Conservation (phyloP, 129 eudicot genomes). For the Tanacetum coccineum region DNA sequence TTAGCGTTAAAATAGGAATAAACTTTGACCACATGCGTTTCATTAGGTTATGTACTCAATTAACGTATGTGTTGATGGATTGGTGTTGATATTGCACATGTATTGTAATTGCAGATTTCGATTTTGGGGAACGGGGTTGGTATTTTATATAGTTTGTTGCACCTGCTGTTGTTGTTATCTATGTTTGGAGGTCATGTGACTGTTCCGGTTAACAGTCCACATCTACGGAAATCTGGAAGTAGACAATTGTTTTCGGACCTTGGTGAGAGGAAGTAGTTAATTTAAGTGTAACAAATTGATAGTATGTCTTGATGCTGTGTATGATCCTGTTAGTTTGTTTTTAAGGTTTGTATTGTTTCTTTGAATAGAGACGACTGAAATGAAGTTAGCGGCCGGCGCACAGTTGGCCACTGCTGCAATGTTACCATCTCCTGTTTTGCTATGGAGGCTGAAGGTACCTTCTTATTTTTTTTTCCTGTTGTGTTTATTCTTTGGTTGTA, state of each 20-base stretch:
- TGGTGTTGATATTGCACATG: conserved; percentile 11
- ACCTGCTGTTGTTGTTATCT: too few species aligned
- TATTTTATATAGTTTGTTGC: too few species aligned
- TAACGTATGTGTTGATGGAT: conserved; percentile 10
- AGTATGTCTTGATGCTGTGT: conserved; percentile 1
- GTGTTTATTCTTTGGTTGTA: neutral
- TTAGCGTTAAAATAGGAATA: conserved; percentile 5
- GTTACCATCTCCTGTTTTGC: conserved; percentile 80
- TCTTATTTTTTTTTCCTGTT: neutral
- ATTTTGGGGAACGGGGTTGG: too few species aligned
- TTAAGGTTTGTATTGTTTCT: conserved; percentile 25
- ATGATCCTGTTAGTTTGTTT: neutral
- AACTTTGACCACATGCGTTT: conserved; percentile 19
- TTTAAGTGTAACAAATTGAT: neutral
- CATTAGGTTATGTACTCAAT: neutral
- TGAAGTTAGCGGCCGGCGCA: conserved; percentile 64
- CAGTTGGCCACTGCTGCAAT: conserved; percentile 63
- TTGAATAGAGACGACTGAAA: conserved; percentile 52
- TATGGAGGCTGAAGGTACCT: conserved; percentile 96
- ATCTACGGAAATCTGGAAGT: conserved; percentile 92
- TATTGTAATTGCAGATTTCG: conserved; percentile 30
- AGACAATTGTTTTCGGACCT: conserved; percentile 65
- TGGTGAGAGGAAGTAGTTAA: conserved; percentile 44
- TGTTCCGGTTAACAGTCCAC: conserved; percentile 77
- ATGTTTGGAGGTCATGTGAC: conserved; percentile 65